These are phyloP conservation scores for Lentinula sp. DNA, from an alignment of 768 basidiomycete species.

Conservation along the genomic window DNA sequence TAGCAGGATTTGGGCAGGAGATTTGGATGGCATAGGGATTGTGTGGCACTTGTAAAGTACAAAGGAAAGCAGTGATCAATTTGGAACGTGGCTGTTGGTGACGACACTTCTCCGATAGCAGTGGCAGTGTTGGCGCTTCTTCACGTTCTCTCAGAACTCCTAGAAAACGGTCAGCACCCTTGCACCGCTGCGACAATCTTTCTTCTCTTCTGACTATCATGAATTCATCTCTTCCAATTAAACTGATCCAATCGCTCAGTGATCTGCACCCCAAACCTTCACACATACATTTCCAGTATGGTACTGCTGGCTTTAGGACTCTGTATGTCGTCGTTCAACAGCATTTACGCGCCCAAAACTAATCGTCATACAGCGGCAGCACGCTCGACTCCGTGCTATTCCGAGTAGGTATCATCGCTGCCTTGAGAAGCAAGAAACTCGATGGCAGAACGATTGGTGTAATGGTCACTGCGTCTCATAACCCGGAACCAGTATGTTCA, in stretches of 20 bases:
- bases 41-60: constrained; percentile 2
- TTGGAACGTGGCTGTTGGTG: background rate
- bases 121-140: background rate
- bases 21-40: constrained; percentile 63
- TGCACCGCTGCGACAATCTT: background rate
- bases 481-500: constrained; percentile 82
- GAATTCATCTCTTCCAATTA: constrained; percentile 27
- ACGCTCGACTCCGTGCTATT: constrained; percentile 89
- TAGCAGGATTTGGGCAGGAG: constrained; percentile 66
- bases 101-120: background rate
- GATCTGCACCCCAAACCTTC: constrained; percentile 70
- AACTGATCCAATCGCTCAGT: constrained; percentile 42
- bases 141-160: background rate
- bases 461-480: constrained; percentile 99
- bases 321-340: constrained; percentile 44
- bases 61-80: constrained; percentile 10
- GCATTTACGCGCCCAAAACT: constrained; percentile 8
- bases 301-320: constrained; percentile 92
- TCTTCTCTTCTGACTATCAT: constrained; percentile 16
- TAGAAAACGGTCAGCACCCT: background rate
- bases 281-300: constrained; percentile 73
- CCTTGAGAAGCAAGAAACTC: constrained; percentile 84
- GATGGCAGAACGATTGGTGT: constrained; percentile 91
- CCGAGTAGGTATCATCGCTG: constrained; percentile 87
- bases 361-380: constrained; percentile 41